phyloP scores from a whole-genome alignment of 805 yeast species.

The Candida bentonensis region DNA sequence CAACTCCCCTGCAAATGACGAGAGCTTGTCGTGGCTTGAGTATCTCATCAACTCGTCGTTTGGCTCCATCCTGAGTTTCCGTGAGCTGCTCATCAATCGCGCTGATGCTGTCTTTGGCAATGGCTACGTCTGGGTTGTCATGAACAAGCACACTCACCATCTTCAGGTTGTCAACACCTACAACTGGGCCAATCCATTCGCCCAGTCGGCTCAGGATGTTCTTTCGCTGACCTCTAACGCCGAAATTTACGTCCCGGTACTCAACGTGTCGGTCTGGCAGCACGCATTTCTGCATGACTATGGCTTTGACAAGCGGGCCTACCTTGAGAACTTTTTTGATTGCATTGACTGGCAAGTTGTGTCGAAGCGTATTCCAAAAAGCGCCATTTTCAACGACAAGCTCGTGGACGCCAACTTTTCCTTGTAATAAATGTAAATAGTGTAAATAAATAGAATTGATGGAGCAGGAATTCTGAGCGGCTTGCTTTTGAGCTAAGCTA shows the following conservation, averaged over 20 bases:
- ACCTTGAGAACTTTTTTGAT: conserved; percentile 60
- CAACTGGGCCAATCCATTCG: conserved; percentile 77
- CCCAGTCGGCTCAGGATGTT: conserved; percentile 13
- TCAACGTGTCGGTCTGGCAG: conserved; percentile 77
- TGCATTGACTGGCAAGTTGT: conserved; percentile 64
- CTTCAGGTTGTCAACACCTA: conserved; percentile 75
- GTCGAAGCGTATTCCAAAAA: conserved; percentile 5
- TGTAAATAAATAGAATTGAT: not conserved
- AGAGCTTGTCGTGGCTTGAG: not conserved
- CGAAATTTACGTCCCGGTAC: conserved; percentile 34
- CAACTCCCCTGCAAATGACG: conserved; percentile 11
- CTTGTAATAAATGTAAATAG: not conserved
- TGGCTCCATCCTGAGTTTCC: conserved; percentile 67
- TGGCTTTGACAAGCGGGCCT: conserved; percentile 69
- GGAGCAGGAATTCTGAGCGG: too few species aligned
- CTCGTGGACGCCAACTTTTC: not conserved
- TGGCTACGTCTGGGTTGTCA: conserved; percentile 88
- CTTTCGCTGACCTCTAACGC: conserved; percentile 5
- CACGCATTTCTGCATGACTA: conserved; percentile 71
- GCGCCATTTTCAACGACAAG: not conserved
- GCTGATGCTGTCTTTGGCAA: conserved; percentile 74
- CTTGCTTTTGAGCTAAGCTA: too few species aligned
- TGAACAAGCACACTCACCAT: conserved; percentile 23
- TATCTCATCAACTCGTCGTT: conserved; percentile 30
- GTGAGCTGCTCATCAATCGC: conserved; percentile 57